Conservation (phyloP, 805 yeast species). For the Kodamaea neixiangensis region DNA sequence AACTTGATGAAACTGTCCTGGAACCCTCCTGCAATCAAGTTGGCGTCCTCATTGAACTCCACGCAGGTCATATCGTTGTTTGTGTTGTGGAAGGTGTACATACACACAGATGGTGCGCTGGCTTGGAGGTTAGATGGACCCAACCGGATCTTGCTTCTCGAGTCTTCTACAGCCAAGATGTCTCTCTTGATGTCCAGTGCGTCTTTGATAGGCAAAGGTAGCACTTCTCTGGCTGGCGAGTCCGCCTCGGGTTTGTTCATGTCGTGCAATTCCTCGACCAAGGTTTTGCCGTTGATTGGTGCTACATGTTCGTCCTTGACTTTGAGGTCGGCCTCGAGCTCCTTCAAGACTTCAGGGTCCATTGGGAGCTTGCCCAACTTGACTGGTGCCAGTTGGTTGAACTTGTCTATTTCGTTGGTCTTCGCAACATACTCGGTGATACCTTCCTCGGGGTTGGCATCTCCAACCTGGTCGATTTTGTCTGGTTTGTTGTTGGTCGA, state of each 20-base stretch:
- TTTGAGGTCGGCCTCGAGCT: conserved; percentile 80
- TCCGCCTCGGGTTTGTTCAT: conserved; percentile 56
- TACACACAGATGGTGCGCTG: conserved; percentile 89
- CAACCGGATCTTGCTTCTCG: conserved; percentile 70
- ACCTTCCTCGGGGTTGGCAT: conserved; percentile 54
- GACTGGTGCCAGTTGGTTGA: conserved; percentile 66
- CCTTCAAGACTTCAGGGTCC: conserved; percentile 82
- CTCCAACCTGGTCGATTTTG: conserved; percentile 44
- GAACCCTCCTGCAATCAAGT: conserved; percentile 90
- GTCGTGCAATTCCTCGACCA: conserved; percentile 68
- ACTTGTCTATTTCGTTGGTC: conserved; percentile 53
- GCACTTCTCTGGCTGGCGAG: conserved; percentile 69
- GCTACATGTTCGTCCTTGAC: conserved; percentile 63
- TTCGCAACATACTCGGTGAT: conserved; percentile 46
- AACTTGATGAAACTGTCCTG: conserved; percentile 87
- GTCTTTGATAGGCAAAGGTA: conserved; percentile 87
- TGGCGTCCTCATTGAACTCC: conserved; percentile 84
- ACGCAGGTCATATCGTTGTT: conserved; percentile 84
- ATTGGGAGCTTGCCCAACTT: conserved; percentile 82
- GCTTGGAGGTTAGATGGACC: conserved; percentile 66
- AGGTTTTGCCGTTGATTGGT: conserved; percentile 40
- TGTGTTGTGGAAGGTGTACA: conserved; percentile 97
- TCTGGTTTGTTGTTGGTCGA: conserved; percentile 38
- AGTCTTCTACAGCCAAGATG: conserved; percentile 76
- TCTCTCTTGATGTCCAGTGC: conserved; percentile 78